Evolutionary conservation across 768 basidiomycete genomes (phyloP), one percentile per base, ranked within the genome.

Genomic region (Pleurotus djamor): DNA sequence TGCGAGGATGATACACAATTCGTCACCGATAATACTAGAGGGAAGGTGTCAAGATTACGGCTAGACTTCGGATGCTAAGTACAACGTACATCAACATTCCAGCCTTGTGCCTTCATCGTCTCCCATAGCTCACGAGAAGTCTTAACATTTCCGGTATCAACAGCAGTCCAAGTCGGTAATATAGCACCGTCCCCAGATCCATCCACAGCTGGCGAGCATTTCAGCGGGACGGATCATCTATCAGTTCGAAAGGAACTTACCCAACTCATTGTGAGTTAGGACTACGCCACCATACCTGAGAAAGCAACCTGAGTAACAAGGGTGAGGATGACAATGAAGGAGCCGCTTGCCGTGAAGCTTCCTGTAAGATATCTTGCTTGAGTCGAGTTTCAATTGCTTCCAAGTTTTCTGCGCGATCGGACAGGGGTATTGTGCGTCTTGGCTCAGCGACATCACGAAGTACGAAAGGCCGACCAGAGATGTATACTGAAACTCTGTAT

Each of bases 331-430:
- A 45, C 13, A 44, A 35, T 28, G 21, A 28, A 28, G 21, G 21
- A 28, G 21, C 21, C 21, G 21, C 21, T 28, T 59, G 91, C 89
- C 86, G 85, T 54, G 77, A 71, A 7, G 91, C 86, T 76, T 99
- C 96, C 60, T 86, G 83, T 21, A 98, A 74, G 51, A 99, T 96
- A 66, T 99, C 97, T 51, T 86, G 82, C 76, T 94, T 97, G 63
- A 98, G 73, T 51, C 96, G 84, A 49, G 78, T 77, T 72, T 96
- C 97, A 59, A 98, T 96, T 0, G 87, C 94, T 69, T 98, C 97
- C 8, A 98, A 79, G 67, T 96, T 97, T 72, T 94, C 91, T 1
- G 94, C 91, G n/a, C 97, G 83, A 73, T 96, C 93, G 21, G 94
- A 95, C 36, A 98, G 72, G 10, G 86, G 77, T 54, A 97, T 78